A percentile compares a stretch with the other conserved stretches of the same genome.
Conservation (phyloP, 768 basidiomycete species). For the Collybiopsis luxurians region DNA sequence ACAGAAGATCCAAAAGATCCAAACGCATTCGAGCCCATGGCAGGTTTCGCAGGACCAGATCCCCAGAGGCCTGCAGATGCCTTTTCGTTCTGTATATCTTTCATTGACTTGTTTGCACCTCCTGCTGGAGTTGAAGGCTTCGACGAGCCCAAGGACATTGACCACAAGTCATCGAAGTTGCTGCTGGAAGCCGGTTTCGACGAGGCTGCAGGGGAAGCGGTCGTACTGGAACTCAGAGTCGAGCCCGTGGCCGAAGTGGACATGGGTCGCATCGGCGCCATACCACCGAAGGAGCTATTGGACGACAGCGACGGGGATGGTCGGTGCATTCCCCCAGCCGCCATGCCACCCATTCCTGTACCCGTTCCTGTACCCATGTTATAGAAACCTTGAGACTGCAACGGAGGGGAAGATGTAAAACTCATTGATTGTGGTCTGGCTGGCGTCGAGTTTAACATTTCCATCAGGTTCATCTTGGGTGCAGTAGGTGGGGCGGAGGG, state of each 20-base stretch:
- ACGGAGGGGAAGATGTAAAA: background rate
- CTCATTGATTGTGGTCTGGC: conserved; percentile 25
- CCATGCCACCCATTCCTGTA: conserved; percentile 16
- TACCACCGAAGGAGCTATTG: conserved; percentile 28
- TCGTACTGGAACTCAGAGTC: conserved; percentile 1
- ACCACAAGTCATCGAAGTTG: conserved; percentile 90
- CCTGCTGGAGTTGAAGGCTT: conserved; percentile 32
- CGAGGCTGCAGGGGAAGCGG: conserved; percentile 17
- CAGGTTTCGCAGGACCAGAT: conserved; percentile 12
- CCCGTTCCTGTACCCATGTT: conserved; percentile 13
- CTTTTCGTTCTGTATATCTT: conserved; percentile 9
- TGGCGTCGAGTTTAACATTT: conserved; percentile 40
- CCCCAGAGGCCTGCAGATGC: conserved; percentile 78
- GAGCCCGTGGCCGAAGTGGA: conserved; percentile 14
- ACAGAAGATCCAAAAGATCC: conserved; percentile 26
- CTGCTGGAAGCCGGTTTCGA: conserved; percentile 34
- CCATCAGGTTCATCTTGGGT: conserved; percentile 46
- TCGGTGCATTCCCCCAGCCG: conserved; percentile 30
- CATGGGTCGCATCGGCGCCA: conserved; percentile 26
- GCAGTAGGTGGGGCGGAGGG: conserved; percentile 33
- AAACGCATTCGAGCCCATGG: conserved; percentile 20
- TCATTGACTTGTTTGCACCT: conserved; percentile 5
- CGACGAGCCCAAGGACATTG: conserved; percentile 64
- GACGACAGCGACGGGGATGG: conserved; percentile 32
- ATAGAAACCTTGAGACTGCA: background rate